Evolutionary conservation across 495 filamentous ascomycete genomes (phyloP), one percentile per base, ranked within the genome.

Genomic region (Sordaria brevicollis): DNA sequence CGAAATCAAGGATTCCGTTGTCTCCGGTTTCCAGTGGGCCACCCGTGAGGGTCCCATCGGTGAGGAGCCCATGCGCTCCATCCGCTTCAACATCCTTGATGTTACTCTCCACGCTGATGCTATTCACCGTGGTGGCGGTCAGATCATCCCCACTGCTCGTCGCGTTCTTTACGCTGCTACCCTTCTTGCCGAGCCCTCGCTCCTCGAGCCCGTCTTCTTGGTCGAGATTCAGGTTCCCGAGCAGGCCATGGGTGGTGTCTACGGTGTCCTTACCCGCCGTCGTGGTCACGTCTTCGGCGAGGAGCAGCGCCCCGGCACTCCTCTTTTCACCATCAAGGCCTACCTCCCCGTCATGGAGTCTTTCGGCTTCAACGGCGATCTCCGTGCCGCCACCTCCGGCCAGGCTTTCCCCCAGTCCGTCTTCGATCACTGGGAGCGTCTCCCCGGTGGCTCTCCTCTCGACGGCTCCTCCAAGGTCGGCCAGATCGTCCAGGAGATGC

Each of bases 1-100:
- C 87, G 95, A 99, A 91, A 99, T 99, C 89, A 99, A 99, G 90
- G 95, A 99, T 76, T 98, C 95, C 71, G 91, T 99, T 75, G 94
- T 98, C 76, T 99, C 95, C 76, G 95, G 96, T 87, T 99, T 99
- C 92, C 95, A 99, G 83, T 98, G 96, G 95, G 95, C 95, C 68
- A 92, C 94, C 74, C 90, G 94, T 79, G 95, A 99, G 89, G 95
- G 96, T 83, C 95, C 95, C 75, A 82, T 99, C 78, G 93, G 91
- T 74, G 95, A 99, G 84, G 95, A 99, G 88, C 95, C 96, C 74
- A 94, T 99, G 93, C 91, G 95, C 81, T 88, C 90, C 68, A 83
- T 96, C 81, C 92, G 95, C 85, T 99, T 96, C 88, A 98, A 98
- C 89, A 91, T 99, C 81, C 89, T 97, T 74, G 95, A 99, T 90